Percentiles rank a stretch among this genome's conserved stretches.
These are phyloP conservation scores for Atkinsonella texensis DNA, from an alignment of 2,329 filamentous ascomycete species.

Conservation along the genomic window DNA sequence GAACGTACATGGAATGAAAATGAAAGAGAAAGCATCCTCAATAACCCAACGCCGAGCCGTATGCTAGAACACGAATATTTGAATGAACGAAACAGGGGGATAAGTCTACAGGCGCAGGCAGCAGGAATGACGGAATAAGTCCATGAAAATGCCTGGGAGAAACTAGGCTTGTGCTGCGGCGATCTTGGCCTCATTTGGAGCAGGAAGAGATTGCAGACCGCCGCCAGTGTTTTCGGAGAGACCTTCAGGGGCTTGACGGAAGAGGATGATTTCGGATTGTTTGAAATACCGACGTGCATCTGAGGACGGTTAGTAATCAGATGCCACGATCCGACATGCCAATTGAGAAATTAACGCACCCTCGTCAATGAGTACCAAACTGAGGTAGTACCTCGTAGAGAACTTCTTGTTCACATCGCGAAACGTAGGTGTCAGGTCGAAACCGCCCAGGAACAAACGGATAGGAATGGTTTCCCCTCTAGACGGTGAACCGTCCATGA, in stretches of 20 bases:
- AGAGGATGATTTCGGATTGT: slow-evolving; percentile 96
- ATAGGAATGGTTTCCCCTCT: slow-evolving; percentile 93
- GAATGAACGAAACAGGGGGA: slow-evolving; percentile 5
- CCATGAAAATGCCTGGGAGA: neutral
- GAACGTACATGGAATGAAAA: neutral
- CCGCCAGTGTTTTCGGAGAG: slow-evolving; percentile 17
- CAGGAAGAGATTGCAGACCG: slow-evolving; percentile 27
- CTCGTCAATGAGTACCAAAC: slow-evolving; percentile 90
- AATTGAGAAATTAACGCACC: slow-evolving; percentile 35
- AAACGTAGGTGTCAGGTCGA: slow-evolving; percentile 96
- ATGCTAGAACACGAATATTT: slow-evolving; percentile 23
- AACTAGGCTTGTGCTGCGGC: slow-evolving; percentile 22
- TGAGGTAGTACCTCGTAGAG: slow-evolving; percentile 94
- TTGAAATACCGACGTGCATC: slow-evolving; percentile 98
- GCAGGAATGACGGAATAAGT: neutral
- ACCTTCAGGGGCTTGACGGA: slow-evolving; percentile 62
- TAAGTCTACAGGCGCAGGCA: neutral
- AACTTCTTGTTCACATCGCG: slow-evolving; percentile 99
- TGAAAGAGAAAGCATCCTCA: neutral
- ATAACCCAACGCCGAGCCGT: slow-evolving; percentile 25
- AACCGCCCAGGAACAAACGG: slow-evolving; percentile 89
- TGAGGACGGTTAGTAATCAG: slow-evolving; percentile 18
- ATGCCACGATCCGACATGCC: neutral
- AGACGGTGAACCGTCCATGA: slow-evolving; percentile 99
- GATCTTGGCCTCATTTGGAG: slow-evolving; percentile 34